Evolutionary conservation across 371 early-diverging fungal species (phyloP).

Genomic region (Mortierella sp.): DNA sequence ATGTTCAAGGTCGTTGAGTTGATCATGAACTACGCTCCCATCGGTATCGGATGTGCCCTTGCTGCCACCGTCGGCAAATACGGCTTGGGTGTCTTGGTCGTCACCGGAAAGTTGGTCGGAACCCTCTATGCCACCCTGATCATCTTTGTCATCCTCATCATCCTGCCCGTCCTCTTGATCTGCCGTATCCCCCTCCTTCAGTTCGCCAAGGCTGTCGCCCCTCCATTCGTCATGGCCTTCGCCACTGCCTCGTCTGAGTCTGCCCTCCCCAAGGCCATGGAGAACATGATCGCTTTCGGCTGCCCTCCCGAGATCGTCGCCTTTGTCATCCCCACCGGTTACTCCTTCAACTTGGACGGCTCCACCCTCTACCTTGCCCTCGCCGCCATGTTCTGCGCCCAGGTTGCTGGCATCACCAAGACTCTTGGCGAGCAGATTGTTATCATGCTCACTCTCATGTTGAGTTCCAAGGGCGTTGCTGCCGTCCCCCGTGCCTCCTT

Average conservation of each 20-base stretch:
- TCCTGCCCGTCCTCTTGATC: slow-evolving; percentile 76
- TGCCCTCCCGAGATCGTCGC: slow-evolving; percentile 77
- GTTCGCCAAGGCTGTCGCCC: slow-evolving; percentile 67
- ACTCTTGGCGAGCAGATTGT: slow-evolving; percentile 74
- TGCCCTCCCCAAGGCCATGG: slow-evolving; percentile 82
- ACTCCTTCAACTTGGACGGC: slow-evolving; percentile 89
- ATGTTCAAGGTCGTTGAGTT: slow-evolving; percentile 81
- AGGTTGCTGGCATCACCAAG: slow-evolving; percentile 73
- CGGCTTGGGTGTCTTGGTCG: slow-evolving; percentile 73
- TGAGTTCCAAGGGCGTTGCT: slow-evolving; percentile 87
- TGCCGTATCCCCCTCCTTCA: slow-evolving; percentile 68
- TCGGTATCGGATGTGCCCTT: slow-evolving; percentile 79
- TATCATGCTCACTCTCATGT: slow-evolving; percentile 81
- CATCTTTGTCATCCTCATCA: slow-evolving; percentile 70
- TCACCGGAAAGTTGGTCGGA: slow-evolving; percentile 80
- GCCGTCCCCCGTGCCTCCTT: slow-evolving; percentile 85
- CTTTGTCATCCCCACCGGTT: slow-evolving; percentile 86
- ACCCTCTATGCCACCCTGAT: slow-evolving; percentile 73
- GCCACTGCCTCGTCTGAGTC: slow-evolving; percentile 90
- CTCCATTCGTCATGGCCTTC: slow-evolving; percentile 86
- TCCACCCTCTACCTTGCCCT: slow-evolving; percentile 82
- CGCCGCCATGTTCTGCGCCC: slow-evolving; percentile 76
- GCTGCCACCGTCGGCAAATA: slow-evolving; percentile 78
- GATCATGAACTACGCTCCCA: slow-evolving; percentile 83
- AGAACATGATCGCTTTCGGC: slow-evolving; percentile 81